These are phyloP conservation scores for Dioscorea cayenensis DNA, from an alignment of 116 monocot species.

Conservation along the genomic window DNA sequence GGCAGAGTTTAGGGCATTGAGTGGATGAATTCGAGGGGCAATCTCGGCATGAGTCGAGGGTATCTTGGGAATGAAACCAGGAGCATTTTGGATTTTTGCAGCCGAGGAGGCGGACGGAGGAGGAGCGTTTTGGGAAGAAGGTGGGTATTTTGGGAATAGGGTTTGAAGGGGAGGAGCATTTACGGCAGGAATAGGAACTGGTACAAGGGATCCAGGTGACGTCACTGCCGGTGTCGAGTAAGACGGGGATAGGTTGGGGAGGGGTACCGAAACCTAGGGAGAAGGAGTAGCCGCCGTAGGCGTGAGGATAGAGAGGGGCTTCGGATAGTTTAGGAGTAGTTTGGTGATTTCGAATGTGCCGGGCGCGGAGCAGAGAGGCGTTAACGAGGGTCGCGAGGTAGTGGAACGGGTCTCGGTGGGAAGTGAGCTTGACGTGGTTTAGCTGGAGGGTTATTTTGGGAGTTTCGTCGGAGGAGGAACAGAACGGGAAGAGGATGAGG, in stretches of 20 bases:
- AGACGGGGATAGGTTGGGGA: slow-evolving; percentile 30
- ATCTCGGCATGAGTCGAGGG: slow-evolving; percentile 23
- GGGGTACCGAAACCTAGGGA: slow-evolving; percentile 31
- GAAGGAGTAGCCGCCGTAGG: slow-evolving; percentile 32
- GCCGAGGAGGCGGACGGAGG: slow-evolving; percentile 57
- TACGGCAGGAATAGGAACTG: slow-evolving; percentile 50
- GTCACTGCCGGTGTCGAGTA: slow-evolving; percentile 74
- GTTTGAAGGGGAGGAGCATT: slow-evolving; percentile 31
- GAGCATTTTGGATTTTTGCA: slow-evolving; percentile 73
- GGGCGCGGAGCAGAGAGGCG: slow-evolving; percentile 27
- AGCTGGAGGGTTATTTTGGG: slow-evolving; percentile 9
- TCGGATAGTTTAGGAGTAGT: not conserved
- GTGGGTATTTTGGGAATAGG: slow-evolving; percentile 3
- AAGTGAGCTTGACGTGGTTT: slow-evolving; percentile 3
- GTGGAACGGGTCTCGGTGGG: not conserved
- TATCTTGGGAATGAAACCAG: slow-evolving; percentile 38
- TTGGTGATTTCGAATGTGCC: slow-evolving; percentile 16
- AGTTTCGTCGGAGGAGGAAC: not conserved
- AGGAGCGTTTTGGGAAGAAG: slow-evolving; percentile 64
- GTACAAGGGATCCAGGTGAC: slow-evolving; percentile 81
- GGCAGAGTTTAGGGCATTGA: slow-evolving; percentile 32
- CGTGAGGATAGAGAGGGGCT: slow-evolving; percentile 17
- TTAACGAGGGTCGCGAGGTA: slow-evolving; percentile 11
- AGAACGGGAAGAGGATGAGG: not conserved
- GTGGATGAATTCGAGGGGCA: slow-evolving; percentile 16